These are phyloP conservation scores for Ceratocystis cacaofunesta DNA, from an alignment of 2,329 filamentous ascomycete species.

Conservation along the genomic window DNA sequence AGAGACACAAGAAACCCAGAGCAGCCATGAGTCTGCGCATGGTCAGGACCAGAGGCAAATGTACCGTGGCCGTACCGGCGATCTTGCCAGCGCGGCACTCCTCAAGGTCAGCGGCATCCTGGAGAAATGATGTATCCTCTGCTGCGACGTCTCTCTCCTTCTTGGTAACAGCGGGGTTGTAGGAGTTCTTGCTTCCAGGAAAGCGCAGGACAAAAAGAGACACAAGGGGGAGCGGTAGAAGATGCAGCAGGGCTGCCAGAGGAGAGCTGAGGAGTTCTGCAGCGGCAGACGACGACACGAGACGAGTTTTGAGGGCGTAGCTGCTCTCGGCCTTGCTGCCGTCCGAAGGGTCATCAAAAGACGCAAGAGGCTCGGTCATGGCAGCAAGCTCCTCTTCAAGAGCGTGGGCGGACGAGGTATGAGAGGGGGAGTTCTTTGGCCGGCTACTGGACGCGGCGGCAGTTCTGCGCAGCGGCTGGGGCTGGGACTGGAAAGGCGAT, in stretches of 20 bases:
- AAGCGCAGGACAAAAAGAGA: conserved; percentile 11
- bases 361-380: conserved; percentile 8
- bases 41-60: conserved; percentile 12
- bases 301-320: background rate
- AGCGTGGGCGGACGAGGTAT: background rate
- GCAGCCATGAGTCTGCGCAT: conserved; percentile 16
- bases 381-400: background rate
- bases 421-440: background rate
- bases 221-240: conserved; percentile 11
- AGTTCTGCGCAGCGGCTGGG: conserved; percentile 5
- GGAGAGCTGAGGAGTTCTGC: conserved; percentile 2
- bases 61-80: background rate
- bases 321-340: background rate
- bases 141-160: conserved; percentile 1
- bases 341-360: conserved; percentile 4
- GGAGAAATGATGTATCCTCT: conserved; percentile 12
- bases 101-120: conserved; percentile 14
- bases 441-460: background rate
- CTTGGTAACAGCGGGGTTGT: background rate
- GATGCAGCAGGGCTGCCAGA: conserved; percentile 2
- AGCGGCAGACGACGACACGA: background rate
- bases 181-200: background rate
- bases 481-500: background rate
- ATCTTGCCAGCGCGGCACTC: conserved; percentile 10
- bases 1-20: conserved; percentile 15